Conservation (phyloP, 352 stramenopile species). For the Phytophthora kernoviae region DNA sequence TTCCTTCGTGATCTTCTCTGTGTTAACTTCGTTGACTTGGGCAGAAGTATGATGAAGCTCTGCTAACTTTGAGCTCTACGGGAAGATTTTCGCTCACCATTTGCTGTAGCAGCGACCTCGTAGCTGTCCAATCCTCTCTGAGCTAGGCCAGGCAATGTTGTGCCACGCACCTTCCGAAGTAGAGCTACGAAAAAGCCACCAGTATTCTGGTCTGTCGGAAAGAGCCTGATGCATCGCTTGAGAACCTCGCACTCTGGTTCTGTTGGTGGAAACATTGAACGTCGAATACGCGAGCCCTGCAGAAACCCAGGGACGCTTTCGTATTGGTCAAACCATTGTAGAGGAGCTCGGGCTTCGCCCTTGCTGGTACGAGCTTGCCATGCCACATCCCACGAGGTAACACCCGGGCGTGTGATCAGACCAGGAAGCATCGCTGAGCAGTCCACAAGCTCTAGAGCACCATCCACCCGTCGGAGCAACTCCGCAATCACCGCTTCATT, state of each 20-base stretch:
- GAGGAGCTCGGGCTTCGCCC: constrained; percentile 17
- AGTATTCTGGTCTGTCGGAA: constrained; percentile 98
- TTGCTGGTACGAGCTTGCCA: constrained; percentile 61
- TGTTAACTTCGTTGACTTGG: constrained; percentile 7
- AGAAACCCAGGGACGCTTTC: constrained; percentile 57
- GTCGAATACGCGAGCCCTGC: constrained; percentile 61
- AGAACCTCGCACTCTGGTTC: constrained; percentile 58
- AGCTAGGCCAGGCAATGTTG: constrained; percentile 32
- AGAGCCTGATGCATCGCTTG: constrained; percentile 79
- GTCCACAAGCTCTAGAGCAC: constrained; percentile 90
- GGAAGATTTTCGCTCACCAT: constrained; percentile 23
- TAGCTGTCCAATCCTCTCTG: constrained; percentile 52
- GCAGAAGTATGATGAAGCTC: background rate
- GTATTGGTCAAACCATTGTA: constrained; percentile 67
- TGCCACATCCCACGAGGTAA: constrained; percentile 64
- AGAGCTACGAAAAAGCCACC: constrained; percentile 98
- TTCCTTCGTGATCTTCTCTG: constrained; percentile 13
- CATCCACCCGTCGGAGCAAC: constrained; percentile 89
- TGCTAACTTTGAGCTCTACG: constrained; percentile 13
- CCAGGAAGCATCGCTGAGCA: constrained; percentile 51
- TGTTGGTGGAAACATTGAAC: constrained; percentile 86
- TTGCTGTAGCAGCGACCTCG: constrained; percentile 42
- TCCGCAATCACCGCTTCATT: constrained; percentile 96
- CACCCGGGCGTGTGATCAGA: constrained; percentile 51
- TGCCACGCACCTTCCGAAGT: constrained; percentile 73